A percentile compares a stretch with the other conserved stretches of the same genome.
Evolutionary conservation across 176 grass and related monocot species (phyloP).

Genomic region (Lolium multiflorum): DNA sequence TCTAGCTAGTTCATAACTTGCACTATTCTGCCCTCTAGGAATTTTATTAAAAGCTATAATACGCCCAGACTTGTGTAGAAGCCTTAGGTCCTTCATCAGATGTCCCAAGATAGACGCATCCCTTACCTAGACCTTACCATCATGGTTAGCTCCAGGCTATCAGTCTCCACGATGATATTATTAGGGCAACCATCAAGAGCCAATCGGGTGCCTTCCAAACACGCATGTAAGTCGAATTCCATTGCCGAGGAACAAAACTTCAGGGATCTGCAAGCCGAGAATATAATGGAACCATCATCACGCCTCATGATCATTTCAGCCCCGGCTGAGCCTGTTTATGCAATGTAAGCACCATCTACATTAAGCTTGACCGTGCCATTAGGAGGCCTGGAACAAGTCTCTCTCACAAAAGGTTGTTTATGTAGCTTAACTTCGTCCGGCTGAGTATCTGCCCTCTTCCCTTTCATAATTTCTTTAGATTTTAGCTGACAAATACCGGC

Average conservation of each 20-base stretch:
- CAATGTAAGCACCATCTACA: not conserved
- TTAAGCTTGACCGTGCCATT: not conserved
- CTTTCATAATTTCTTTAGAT: not conserved
- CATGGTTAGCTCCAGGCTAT: not conserved
- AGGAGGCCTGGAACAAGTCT: not conserved
- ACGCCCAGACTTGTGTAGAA: not conserved
- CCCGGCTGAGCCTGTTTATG: not conserved
- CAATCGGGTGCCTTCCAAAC: not conserved
- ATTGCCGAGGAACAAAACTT: not conserved
- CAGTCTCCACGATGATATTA: not conserved
- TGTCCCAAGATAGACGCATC: not conserved
- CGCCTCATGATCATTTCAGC: not conserved
- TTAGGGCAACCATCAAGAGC: not conserved
- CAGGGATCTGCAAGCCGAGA: not conserved
- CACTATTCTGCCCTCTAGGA: no score
- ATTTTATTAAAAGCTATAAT: not conserved
- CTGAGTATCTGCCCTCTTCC: not conserved
- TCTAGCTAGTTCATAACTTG: not conserved
- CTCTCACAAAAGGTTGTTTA: not conserved
- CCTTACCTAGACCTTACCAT: not conserved
- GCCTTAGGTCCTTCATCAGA: not conserved
- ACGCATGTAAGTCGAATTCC: not conserved
- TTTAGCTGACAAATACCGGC: no score
- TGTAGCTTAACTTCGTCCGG: not conserved
- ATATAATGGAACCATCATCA: not conserved